These are phyloP conservation scores for Eucalyptus virginea DNA, from an alignment of 345 rosid genomes.

Conservation along the genomic window DNA sequence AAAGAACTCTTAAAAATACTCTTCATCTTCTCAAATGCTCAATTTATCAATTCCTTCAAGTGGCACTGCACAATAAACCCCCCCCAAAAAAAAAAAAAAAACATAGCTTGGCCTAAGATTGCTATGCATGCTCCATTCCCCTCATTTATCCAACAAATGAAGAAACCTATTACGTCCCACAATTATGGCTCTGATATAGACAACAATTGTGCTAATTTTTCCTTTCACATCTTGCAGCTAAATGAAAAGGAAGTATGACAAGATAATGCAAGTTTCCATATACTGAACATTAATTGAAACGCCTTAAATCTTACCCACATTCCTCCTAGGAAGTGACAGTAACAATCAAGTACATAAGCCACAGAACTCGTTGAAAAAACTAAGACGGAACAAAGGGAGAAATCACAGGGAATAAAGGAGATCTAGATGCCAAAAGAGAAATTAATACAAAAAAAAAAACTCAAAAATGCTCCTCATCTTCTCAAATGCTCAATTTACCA, in stretches of 20 bases:
- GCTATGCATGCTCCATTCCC: too few species aligned
- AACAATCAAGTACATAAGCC: not conserved
- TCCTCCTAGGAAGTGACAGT: not conserved
- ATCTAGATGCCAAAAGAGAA: not conserved
- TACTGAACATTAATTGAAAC: not conserved
- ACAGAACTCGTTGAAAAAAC: not conserved
- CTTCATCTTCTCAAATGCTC: not conserved
- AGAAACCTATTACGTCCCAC: too few species aligned
- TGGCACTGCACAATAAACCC: not conserved
- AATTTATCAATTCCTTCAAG: not conserved
- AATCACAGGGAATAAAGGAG: not conserved
- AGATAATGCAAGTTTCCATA: not conserved
- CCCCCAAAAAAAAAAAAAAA: not conserved
- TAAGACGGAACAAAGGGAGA: not conserved
- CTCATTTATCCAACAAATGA: too few species aligned
- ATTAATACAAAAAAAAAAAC: not conserved
- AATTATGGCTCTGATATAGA: not conserved
- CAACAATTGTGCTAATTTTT: not conserved
- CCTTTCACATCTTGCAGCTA: not conserved
- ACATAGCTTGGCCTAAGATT: too few species aligned
- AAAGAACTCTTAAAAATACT: not conserved
- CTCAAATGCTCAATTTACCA: not conserved
- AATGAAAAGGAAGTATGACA: not conserved
- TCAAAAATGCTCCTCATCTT: not conserved
- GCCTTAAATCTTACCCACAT: not conserved